A percentile compares a stretch with the other conserved stretches of the same genome.
Evolutionary conservation across 495 filamentous ascomycete species (phyloP).

Genomic region (Xylaria cubensis): DNA sequence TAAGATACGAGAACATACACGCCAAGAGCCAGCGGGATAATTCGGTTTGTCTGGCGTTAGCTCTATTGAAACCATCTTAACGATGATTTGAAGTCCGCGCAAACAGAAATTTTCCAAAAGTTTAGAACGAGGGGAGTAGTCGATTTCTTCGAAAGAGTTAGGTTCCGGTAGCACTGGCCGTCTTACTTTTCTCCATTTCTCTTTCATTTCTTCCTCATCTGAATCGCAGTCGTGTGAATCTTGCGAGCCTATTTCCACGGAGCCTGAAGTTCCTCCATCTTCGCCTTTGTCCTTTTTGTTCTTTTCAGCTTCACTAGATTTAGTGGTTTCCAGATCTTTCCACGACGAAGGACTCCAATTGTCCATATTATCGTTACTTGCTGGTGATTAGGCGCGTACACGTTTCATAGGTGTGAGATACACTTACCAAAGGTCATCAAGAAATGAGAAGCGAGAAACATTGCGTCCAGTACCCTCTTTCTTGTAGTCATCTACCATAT

Average conservation of each 20-base stretch:
- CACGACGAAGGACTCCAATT: constrained; percentile 52
- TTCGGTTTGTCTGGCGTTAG: constrained; percentile 64
- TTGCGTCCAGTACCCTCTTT: constrained; percentile 54
- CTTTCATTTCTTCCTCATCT: background rate
- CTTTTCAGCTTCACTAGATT: background rate
- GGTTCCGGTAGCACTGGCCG: constrained; percentile 33
- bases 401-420: constrained; percentile 31
- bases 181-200: constrained; percentile 26
- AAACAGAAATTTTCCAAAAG: too few species aligned
- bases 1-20: constrained; percentile 41
- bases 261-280: background rate
- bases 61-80: constrained; percentile 68
- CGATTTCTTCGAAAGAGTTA: constrained; percentile 44
- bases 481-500: too few species aligned
- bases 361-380: constrained; percentile 52
- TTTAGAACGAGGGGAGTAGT: constrained; percentile 38
- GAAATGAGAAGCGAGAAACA: constrained; percentile 53
- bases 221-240: background rate
- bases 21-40: constrained; percentile 43
- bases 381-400: constrained; percentile 24
- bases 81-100: constrained; percentile 69
- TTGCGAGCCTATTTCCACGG: background rate
- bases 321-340: constrained; percentile 33
- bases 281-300: background rate
- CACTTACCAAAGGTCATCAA: constrained; percentile 27